Evolutionary conservation across 805 yeast genomes (phyloP).

Genomic region (Helenozyma baotianmanensis): DNA sequence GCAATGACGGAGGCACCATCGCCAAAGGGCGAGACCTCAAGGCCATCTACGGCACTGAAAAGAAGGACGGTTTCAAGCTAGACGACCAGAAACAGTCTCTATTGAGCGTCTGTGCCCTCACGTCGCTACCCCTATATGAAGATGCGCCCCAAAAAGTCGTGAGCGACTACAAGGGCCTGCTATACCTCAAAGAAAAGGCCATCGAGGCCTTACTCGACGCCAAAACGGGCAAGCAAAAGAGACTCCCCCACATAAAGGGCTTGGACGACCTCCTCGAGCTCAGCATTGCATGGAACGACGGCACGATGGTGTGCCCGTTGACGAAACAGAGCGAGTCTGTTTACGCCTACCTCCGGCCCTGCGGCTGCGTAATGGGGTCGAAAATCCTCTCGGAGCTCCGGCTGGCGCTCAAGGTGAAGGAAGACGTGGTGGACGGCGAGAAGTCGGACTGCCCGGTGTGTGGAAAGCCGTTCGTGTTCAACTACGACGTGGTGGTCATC

Average conservation of each 20-base stretch:
- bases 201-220: conserved; percentile 50
- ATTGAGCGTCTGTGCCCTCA: conserved; percentile 49
- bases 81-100: conserved; percentile 19
- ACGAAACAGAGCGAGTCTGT: conserved; percentile 15
- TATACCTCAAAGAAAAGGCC: conserved; percentile 61
- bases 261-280: conserved; percentile 13
- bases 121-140: conserved; percentile 36
- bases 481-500: conserved; percentile 29
- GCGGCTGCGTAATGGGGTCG: conserved; percentile 36
- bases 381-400: conserved; percentile 19
- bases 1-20: conserved; percentile 71
- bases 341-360: conserved; percentile 29
- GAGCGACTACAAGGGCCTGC: conserved; percentile 62
- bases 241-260: conserved; percentile 6
- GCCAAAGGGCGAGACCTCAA: conserved; percentile 52
- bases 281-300: conserved; percentile 9
- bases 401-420: conserved; percentile 6
- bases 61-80: conserved; percentile 5
- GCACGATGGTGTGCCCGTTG: conserved; percentile 28
- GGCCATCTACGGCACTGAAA: conserved; percentile 19
- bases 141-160: conserved; percentile 43
- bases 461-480: conserved; percentile 16
- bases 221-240: conserved; percentile 11
- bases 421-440: conserved; percentile 4
- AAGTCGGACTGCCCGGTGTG: conserved; percentile 31